Percentiles rank a stretch among this genome's conserved stretches.
Evolutionary conservation across 176 grass and related monocot species (phyloP).

Genomic region (Pharus latifolius): DNA sequence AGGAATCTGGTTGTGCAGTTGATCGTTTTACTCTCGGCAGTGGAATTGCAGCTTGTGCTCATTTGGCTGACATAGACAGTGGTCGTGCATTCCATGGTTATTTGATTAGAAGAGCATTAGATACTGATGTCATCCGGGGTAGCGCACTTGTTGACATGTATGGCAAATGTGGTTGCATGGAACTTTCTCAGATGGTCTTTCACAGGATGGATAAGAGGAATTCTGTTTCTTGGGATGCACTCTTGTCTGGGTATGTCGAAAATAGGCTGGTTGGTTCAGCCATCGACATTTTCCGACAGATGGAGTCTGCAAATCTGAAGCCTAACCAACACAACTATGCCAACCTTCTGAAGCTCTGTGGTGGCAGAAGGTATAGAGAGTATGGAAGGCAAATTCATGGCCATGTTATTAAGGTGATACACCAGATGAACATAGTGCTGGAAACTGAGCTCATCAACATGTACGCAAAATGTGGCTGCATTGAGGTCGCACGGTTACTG

Average conservation of each 20-base stretch:
- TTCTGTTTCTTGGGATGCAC: conserved; percentile 45
- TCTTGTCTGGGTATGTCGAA: conserved; percentile 45
- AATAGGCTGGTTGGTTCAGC: conserved; percentile 28
- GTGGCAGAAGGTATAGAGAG: conserved; percentile 21
- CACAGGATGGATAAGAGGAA: conserved; percentile 43
- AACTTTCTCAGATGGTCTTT: conserved; percentile 26
- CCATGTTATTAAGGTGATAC: conserved; percentile 25
- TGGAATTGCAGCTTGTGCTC: conserved; percentile 34
- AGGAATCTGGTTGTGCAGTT: conserved; percentile 27
- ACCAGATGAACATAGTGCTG: conserved; percentile 38
- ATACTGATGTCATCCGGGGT: conserved; percentile 44
- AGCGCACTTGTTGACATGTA: conserved; percentile 44
- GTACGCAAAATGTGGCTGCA: conserved; percentile 50
- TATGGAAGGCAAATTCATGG: conserved; percentile 45
- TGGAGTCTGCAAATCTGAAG: conserved; percentile 33
- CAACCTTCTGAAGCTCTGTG: conserved; percentile 42
- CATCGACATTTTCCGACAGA: conserved; percentile 22
- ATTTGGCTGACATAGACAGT: conserved; percentile 32
- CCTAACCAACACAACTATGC: conserved; percentile 40
- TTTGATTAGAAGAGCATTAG: conserved; percentile 41
- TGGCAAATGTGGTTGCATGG: conserved; percentile 25
- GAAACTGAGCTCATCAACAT: conserved; percentile 52
- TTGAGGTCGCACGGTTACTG: conserved; percentile 29
- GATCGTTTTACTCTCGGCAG: conserved; percentile 45
- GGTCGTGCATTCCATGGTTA: conserved; percentile 42